Conservation (phyloP, 1,284 basidiomycete species). For the Ceratobasidium theobromae region DNA sequence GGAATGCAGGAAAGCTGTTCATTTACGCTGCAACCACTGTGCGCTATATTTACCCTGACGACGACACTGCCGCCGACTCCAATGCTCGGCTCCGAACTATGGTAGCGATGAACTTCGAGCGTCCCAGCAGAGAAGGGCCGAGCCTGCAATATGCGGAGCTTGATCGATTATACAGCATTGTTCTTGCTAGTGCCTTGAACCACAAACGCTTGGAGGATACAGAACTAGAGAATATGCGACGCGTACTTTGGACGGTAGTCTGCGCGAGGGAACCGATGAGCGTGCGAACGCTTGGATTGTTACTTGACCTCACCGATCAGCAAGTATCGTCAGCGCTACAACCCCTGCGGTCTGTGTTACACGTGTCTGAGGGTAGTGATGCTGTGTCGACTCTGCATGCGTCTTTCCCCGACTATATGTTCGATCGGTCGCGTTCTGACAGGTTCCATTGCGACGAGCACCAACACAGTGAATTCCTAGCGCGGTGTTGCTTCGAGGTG, state of each 20-base stretch:
- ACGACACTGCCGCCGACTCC: not conserved
- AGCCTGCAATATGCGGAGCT: slow-evolving; percentile 7
- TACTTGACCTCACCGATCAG: not conserved
- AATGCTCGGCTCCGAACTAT: not conserved
- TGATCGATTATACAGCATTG: not conserved
- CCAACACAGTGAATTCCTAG: no score
- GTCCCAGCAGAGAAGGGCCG: not conserved
- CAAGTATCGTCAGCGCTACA: not conserved
- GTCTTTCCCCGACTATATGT: no score
- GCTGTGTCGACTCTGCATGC: not conserved
- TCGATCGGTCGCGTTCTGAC: no score
- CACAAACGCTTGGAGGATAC: not conserved
- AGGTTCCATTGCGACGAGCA: no score
- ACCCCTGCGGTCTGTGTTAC: not conserved
- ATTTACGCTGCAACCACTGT: not conserved
- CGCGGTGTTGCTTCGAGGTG: no score
- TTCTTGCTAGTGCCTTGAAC: not conserved
- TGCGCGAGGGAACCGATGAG: not conserved
- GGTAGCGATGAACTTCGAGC: not conserved
- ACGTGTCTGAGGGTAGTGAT: not conserved
- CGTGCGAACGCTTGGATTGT: not conserved
- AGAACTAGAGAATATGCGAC: not conserved
- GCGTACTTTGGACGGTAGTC: slow-evolving; percentile 1
- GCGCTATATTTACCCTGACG: not conserved
- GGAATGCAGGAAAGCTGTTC: not conserved